Evolutionary conservation across 768 basidiomycete genomes (phyloP).

Genomic region (Nevesoporus exiguus): DNA sequence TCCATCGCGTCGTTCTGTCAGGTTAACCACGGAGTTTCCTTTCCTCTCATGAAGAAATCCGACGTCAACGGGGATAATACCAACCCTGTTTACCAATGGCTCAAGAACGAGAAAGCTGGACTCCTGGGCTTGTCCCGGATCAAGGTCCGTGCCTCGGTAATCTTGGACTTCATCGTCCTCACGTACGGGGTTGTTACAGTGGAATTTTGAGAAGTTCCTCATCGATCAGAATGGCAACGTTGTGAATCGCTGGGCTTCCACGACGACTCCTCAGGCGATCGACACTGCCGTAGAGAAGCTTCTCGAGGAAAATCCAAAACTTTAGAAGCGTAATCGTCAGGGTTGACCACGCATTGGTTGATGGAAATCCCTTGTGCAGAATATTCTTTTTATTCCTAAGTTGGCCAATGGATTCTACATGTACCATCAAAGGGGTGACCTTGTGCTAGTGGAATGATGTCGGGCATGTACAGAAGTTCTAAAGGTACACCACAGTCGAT

Average conservation of each 20-base stretch:
- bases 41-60: constrained; percentile 89
- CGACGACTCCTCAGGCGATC: constrained; percentile 64
- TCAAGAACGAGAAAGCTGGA: constrained; percentile 78
- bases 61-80: constrained; percentile 88
- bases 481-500: too few relatives aligned
- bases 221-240: constrained; percentile 75
- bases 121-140: constrained; percentile 67
- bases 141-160: constrained; percentile 50
- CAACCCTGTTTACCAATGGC: constrained; percentile 81
- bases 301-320: constrained; percentile 29
- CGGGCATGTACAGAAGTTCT: too few relatives aligned
- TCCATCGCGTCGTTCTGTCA: constrained; percentile 72
- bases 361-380: not conserved
- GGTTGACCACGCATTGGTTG: not conserved
- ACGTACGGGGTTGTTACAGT: constrained; percentile 38
- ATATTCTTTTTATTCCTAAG: not conserved
- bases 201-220: constrained; percentile 93
- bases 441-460: too few relatives aligned
- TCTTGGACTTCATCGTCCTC: not conserved
- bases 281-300: constrained; percentile 63
- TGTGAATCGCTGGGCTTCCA: constrained; percentile 72
- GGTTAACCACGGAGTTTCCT: constrained; percentile 83
- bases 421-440: too few relatives aligned
- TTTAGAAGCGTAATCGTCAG: not conserved
- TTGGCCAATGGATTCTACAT: too few relatives aligned